Evolutionary conservation across 2,329 filamentous ascomycete genomes (phyloP).

Genomic region (Phyllosticta citrichinensis): DNA sequence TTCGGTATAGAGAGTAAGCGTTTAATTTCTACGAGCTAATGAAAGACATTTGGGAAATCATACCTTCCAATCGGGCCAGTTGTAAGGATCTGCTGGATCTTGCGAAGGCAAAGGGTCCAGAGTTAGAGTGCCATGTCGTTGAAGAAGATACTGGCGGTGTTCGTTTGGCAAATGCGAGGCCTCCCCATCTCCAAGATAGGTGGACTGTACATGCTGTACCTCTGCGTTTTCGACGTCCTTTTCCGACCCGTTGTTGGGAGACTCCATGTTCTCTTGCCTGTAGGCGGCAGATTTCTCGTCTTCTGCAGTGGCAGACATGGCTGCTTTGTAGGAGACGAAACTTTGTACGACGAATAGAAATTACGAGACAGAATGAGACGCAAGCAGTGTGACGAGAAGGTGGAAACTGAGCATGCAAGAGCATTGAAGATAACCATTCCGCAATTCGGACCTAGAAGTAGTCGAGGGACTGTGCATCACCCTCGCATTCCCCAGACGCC

Average conservation of each 20-base stretch:
- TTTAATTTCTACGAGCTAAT: background rate
- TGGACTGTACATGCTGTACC: conserved; percentile 7
- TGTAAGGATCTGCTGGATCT: conserved; percentile 44
- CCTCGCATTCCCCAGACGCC: background rate
- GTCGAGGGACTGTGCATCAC: background rate
- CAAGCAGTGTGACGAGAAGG: background rate
- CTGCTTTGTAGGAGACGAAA: background rate
- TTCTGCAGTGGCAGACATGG: conserved; percentile 1
- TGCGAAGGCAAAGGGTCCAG: conserved; percentile 44
- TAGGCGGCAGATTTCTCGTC: conserved; percentile 1
- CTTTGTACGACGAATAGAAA: background rate
- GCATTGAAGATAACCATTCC: background rate
- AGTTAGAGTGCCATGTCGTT: conserved; percentile 44
- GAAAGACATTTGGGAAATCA: background rate
- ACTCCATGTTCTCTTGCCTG: background rate
- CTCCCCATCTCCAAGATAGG: conserved; percentile 17
- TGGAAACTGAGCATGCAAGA: background rate
- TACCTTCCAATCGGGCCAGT: conserved; percentile 45
- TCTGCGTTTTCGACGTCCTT: background rate
- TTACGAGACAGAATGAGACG: background rate
- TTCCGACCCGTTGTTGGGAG: background rate
- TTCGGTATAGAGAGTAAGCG: background rate
- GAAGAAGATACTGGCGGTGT: conserved; percentile 41
- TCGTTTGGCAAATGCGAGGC: conserved; percentile 30
- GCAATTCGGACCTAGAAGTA: background rate